Conservation (phyloP, 768 basidiomycete species). For the Hirschioporus abietinus region DNA sequence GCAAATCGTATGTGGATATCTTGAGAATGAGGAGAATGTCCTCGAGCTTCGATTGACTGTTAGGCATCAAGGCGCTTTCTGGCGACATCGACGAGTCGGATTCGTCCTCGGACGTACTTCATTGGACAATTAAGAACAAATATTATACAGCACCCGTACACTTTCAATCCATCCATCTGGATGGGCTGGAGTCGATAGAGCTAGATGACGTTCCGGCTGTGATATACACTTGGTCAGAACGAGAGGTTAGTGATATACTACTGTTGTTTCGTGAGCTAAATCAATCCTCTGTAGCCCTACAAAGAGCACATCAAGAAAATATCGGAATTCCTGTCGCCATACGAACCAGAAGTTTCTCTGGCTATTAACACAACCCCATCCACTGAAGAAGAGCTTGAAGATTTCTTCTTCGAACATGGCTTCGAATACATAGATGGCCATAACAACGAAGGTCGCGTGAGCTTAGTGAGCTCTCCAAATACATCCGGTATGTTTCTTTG, state of each 20-base stretch:
- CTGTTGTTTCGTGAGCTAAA: conserved; percentile 4
- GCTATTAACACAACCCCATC: conserved; percentile 49
- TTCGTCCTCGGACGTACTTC: neutral
- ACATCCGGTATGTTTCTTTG: neutral
- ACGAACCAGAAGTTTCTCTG: conserved; percentile 66
- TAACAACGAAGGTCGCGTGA: conserved; percentile 13
- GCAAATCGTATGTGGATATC: neutral
- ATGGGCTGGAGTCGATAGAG: conserved; percentile 35
- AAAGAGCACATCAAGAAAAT: conserved; percentile 49
- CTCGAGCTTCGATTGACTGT: neutral
- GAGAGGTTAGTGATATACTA: conserved; percentile 45
- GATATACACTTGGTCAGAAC: conserved; percentile 63
- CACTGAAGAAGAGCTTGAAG: conserved; percentile 47
- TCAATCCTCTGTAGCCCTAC: conserved; percentile 41
- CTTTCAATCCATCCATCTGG: conserved; percentile 49
- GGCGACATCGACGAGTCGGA: neutral
- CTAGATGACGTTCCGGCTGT: conserved; percentile 58
- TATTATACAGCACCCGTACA: conserved; percentile 79
- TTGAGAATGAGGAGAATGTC: neutral
- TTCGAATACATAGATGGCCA: conserved; percentile 74
- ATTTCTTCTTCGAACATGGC: conserved; percentile 59
- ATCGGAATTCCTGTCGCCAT: conserved; percentile 39
- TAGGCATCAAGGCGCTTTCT: neutral
- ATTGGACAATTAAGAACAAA: conserved; percentile 72
- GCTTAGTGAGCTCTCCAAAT: conserved; percentile 2